phyloP scores from a whole-genome alignment of 129 eudicot species.

The Arctium lappa region DNA sequence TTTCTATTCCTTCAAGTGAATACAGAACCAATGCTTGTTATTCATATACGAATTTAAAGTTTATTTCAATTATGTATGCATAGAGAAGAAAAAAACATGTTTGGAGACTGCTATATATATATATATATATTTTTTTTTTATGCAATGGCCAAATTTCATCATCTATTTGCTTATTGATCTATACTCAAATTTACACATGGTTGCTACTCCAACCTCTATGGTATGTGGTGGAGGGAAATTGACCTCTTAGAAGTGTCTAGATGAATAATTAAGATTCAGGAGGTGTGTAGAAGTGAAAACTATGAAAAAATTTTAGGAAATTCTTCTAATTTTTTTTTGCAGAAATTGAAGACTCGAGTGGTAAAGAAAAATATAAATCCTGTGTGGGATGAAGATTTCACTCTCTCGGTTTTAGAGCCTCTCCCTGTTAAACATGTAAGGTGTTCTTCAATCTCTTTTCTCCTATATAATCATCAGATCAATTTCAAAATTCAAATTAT shows the following conservation, averaged over 20 bases:
- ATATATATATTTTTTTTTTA: no score
- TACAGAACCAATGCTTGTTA: not conserved
- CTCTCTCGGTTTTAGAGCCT: slow-evolving; percentile 61
- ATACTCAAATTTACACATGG: no score
- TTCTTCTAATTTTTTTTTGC: not conserved
- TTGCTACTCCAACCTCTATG: not conserved
- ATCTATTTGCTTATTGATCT: no score
- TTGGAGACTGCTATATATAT: not conserved
- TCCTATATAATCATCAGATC: not conserved
- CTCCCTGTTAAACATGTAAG: slow-evolving; percentile 63
- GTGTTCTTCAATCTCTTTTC: not conserved
- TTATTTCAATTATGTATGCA: slow-evolving; percentile 5
- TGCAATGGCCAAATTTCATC: no score
- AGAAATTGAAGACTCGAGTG: slow-evolving; percentile 87
- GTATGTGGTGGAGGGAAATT: not conserved
- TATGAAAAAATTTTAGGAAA: not conserved
- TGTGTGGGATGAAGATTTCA: slow-evolving; percentile 81
- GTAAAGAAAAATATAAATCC: slow-evolving; percentile 69
- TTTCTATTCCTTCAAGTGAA: slow-evolving; percentile 4
- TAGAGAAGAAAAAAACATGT: not conserved
- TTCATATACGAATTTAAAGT: not conserved
- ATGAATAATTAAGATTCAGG: not conserved
- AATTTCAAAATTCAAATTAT: not conserved
- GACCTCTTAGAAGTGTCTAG: slow-evolving; percentile 19
- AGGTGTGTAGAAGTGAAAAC: not conserved